Base-by-base conservation (phyloP, 2,329 filamentous ascomycete genomes). In the Claviceps sp. region DNA sequence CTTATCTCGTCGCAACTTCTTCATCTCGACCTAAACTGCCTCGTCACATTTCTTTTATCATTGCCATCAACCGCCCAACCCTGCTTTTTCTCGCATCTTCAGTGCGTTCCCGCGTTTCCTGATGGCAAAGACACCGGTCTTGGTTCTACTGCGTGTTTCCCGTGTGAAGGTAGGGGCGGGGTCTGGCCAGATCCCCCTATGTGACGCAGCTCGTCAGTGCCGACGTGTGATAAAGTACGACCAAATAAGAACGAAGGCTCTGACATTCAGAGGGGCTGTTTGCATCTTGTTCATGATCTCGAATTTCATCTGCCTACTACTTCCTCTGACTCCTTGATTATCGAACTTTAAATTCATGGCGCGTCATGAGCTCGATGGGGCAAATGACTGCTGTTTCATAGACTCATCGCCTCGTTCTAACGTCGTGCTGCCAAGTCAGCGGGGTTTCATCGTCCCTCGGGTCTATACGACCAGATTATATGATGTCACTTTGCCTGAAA, bases 241-340 rank as follows among this genome's bases (percentile, higher is more conserved):
- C 66, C 65, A 65, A 68, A 63, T 62, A 61, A 56, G 58, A 63
- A 64, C 64, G 66, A 68, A 60, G 58, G 58, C 54, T 60, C 58
- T 65, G 58, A 65, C 53, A 52, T 56, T 19, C 24, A 26, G 16
- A 51, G n/a, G 47, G 34, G 43, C 34, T 19, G 14, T 24, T 30
- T 24, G 22, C 47, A 40, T 44, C 11, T 43, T 37, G 11, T 3
- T 16, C 19, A 40, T 26, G 34, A 22, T 10, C 5, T 30, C 19
- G 2, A 26, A 26, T 39, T 37, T 30, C 34, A n/a, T 19, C 34
- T 46, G 41, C 41, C 48, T 47, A 16, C 44, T 19, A 34, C 30
- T 40, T 41, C 22, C 47, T 38, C 34, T 19, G 13, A 17, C 16
- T 7, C 30, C 6, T 37, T 3, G 17, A 43, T 14, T 38, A 14